Evolutionary conservation across 345 rosid genomes (phyloP).

Genomic region (Angophora floribunda): DNA sequence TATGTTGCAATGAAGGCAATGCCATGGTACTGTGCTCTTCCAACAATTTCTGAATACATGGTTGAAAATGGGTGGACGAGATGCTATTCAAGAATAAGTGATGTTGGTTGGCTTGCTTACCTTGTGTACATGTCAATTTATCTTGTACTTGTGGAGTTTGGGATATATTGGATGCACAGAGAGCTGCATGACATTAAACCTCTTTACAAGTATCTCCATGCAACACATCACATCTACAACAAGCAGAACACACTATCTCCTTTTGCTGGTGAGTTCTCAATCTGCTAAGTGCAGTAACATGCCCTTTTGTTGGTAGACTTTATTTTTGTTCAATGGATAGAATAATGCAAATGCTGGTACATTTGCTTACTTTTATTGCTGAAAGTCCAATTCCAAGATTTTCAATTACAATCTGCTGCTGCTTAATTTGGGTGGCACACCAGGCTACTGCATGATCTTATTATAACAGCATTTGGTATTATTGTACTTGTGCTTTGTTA

Average conservation of each 20-base stretch:
- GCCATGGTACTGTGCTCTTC: conserved; percentile 87
- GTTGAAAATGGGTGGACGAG: conserved; percentile 88
- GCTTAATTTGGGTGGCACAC: neutral
- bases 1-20: conserved; percentile 91
- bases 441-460: neutral
- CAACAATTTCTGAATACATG: conserved; percentile 77
- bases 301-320: neutral
- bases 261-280: conserved; percentile 65
- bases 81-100: conserved; percentile 52
- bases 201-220: conserved; percentile 81
- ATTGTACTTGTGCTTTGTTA: neutral
- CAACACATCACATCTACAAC: conserved; percentile 91
- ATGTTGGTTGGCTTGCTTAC: conserved; percentile 54
- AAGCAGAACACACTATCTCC: conserved; percentile 97
- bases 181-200: conserved; percentile 95
- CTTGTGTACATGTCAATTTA: conserved; percentile 30
- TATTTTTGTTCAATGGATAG: neutral
- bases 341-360: neutral
- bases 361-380: neutral
- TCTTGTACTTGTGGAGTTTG: conserved; percentile 75
- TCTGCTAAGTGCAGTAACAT: neutral
- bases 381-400: neutral
- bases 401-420: neutral
- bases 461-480: neutral
- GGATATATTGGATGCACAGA: conserved; percentile 94